Percentiles rank a stretch among this genome's conserved stretches.
Evolutionary conservation across 352 stramenopile genomes (phyloP).

Genomic region (Globisporangium rhizosaccharum): DNA sequence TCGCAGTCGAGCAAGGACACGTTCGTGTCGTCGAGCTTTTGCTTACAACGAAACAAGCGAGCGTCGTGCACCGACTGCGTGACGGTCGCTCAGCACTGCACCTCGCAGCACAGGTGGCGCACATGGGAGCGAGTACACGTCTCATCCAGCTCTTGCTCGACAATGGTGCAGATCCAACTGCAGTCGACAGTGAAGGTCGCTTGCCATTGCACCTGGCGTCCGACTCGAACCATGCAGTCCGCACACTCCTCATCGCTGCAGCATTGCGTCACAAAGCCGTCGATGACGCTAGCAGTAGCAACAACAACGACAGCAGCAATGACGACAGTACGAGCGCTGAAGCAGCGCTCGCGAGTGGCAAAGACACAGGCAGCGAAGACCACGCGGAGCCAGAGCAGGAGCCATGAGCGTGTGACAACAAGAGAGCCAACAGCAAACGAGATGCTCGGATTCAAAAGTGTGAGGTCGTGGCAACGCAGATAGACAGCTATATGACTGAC

Average conservation of each 20-base stretch:
- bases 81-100: slow-evolving; percentile 7
- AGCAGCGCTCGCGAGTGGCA: background rate
- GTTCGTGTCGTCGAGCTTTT: background rate
- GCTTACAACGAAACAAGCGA: background rate
- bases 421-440: no score
- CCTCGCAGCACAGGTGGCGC: background rate
- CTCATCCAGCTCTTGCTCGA: background rate
- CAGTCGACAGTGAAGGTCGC: background rate
- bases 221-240: background rate
- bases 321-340: background rate
- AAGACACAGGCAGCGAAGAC: background rate
- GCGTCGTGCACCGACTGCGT: background rate
- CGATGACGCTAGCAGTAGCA: background rate
- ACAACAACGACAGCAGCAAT: background rate
- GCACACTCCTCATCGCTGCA: background rate
- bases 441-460: no score
- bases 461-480: no score
- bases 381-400: background rate
- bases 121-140: background rate
- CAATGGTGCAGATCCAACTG: background rate
- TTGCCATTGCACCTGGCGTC: background rate
- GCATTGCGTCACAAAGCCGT: background rate
- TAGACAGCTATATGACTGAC: no score
- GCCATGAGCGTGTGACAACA: background rate
- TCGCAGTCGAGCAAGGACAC: background rate